Base-by-base conservation (phyloP, 2,329 filamentous ascomycete species). In the Xylariaceae sp. region DNA sequence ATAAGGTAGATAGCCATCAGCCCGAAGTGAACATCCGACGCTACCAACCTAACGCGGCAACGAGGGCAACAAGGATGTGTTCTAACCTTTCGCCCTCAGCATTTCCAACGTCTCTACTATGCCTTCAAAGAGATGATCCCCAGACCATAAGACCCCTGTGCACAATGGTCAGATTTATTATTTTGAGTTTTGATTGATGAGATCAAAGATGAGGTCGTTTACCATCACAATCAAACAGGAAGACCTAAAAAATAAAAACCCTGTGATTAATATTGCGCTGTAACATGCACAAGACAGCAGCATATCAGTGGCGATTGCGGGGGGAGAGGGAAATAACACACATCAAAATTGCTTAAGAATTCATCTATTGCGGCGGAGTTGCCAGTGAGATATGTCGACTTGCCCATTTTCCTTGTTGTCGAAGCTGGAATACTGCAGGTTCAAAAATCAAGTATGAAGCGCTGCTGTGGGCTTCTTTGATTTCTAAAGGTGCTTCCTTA, bases 141-240 rank as follows among this genome's bases (percentile, higher is more conserved):
- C 92, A 12, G 89, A 95, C 92, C 92, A 98, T 44, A 98, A 71
- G 26, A 98, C 92, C 59, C 90, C 89, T 53, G 37, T 18, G 34
- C 9, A 30, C 8, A 9, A 11, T 5, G 4, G 12, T 50, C 14
- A 44, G 28, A 15, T 18, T 6, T 13, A 32, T 24, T 17, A 11
- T 38, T 26, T n/a, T n/a, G 11, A n/a, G n/a, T n/a, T n/a, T 4
- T 13, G n/a, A n/a, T 5, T 8, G 6, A 24, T 24, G 21, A 11
- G 7, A 24, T 11, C 21, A 12, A 9, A 5, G 30, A 5, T 23
- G 60, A n/a, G 9, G n/a, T 16, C 21, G 59, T 71, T 56, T 70
- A 94, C 90, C 92, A 78, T 98, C 92, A 67, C 92, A 98, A 62
- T 98, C 92, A 57, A 98, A 87, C 9, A 98, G 71, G 59, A 98